These are phyloP conservation scores for Stephania japonica DNA, from an alignment of 164 flowering plant genomes.

Conservation along the genomic window DNA sequence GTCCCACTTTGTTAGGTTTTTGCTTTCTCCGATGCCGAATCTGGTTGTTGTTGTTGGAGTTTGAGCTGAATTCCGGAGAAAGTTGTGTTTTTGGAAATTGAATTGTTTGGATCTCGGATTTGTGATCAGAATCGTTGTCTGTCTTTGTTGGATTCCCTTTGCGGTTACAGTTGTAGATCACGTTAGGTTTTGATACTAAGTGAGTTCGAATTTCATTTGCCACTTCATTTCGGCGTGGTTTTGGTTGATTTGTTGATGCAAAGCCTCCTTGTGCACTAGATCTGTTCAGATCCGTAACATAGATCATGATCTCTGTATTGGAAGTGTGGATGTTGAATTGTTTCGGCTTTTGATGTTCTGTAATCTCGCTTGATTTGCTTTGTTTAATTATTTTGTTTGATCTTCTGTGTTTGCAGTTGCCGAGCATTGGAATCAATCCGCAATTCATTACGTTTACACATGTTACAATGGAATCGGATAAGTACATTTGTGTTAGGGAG, in stretches of 20 bases:
- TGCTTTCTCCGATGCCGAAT: not conserved
- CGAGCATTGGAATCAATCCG: conserved; percentile 83
- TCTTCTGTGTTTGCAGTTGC: conserved; percentile 56
- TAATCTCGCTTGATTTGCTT: not conserved
- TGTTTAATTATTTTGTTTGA: conserved; percentile 15
- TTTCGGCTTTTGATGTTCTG: not conserved
- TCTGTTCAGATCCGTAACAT: conserved; percentile 11
- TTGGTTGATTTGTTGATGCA: not conserved
- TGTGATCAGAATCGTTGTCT: not conserved
- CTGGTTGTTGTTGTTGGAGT: not conserved
- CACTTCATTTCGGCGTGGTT: not conserved
- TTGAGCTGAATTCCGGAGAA: conserved; percentile 10
- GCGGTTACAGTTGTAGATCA: not conserved
- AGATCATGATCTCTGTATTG: not conserved
- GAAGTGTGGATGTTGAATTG: not conserved
- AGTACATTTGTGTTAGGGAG: conserved; percentile 96
- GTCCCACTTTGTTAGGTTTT: conserved; percentile 9
- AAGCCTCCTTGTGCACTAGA: conserved; percentile 1
- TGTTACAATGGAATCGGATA: conserved; percentile 98
- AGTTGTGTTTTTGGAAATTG: not conserved
- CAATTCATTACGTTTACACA: conserved; percentile 95
- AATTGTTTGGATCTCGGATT: not conserved
- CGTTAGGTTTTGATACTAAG: not conserved
- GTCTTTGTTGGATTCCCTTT: not conserved
- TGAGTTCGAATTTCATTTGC: not conserved